A percentile compares a stretch with the other conserved stretches of the same genome.
Evolutionary conservation across 306 rosid genomes (phyloP).

Genomic region (Gynostemma pentaphyllum): DNA sequence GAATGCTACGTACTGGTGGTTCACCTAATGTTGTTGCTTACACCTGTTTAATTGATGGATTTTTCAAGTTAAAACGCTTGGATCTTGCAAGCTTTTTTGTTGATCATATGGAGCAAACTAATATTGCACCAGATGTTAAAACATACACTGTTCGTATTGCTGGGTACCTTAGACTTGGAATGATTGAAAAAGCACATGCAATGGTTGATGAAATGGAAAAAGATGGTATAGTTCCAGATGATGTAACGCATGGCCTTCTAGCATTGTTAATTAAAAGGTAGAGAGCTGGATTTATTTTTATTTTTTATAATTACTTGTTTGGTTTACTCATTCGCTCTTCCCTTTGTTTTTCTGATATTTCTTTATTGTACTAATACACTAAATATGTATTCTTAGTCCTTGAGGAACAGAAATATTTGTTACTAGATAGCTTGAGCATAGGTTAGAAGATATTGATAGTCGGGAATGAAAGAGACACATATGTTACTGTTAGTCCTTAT

Average conservation of each 20-base stretch:
- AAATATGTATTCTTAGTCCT: neutral
- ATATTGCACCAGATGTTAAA: conserved; percentile 33
- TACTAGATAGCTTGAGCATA: neutral
- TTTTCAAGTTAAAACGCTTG: conserved; percentile 33
- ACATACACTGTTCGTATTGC: conserved; percentile 41
- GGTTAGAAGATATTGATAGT: neutral
- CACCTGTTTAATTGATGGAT: conserved; percentile 49
- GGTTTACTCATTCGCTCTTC: neutral
- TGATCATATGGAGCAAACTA: conserved; percentile 29
- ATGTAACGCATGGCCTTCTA: conserved; percentile 8
- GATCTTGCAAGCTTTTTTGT: conserved; percentile 32
- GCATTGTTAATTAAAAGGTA: neutral
- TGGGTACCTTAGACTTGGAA: conserved; percentile 26
- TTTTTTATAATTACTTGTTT: neutral
- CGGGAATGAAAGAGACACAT: neutral
- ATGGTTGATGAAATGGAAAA: conserved; percentile 28
- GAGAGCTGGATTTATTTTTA: neutral
- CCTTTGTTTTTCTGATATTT: neutral
- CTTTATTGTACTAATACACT: neutral
- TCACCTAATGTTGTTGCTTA: conserved; percentile 37
- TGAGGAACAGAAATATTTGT: neutral
- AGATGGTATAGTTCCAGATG: conserved; percentile 35
- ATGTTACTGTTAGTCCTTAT: neutral
- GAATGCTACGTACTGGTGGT: conserved; percentile 32
- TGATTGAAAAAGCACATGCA: conserved; percentile 20